Conservation (phyloP, 2,329 filamentous ascomycete species). For the Colletotrichum melonis region DNA sequence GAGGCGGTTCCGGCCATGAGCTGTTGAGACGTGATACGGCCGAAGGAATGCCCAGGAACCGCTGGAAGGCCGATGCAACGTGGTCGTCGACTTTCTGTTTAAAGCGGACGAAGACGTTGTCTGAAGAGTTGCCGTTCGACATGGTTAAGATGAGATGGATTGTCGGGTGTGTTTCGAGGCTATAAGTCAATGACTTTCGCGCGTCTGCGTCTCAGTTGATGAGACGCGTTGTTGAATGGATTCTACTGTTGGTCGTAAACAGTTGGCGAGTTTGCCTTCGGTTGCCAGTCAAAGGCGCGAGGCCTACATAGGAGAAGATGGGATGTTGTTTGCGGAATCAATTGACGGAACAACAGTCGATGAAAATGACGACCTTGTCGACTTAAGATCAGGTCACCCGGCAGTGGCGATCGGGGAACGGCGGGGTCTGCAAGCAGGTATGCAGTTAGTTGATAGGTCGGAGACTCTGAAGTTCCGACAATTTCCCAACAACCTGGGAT, state of each 20-base stretch:
- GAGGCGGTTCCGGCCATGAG: slow-evolving; percentile 25
- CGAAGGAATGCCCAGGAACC: slow-evolving; percentile 41
- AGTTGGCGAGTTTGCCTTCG: slow-evolving; percentile 27
- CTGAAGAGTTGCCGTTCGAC: slow-evolving; percentile 29
- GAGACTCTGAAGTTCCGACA: slow-evolving; percentile 29
- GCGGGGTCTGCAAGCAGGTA: slow-evolving; percentile 10
- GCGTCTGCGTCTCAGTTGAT: slow-evolving; percentile 27
- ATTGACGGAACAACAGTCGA: neutral
- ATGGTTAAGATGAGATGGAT: slow-evolving; percentile 10
- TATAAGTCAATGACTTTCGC: neutral
- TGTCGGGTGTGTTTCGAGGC: neutral
- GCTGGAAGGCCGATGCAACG: slow-evolving; percentile 44
- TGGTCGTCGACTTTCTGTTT: slow-evolving; percentile 53
- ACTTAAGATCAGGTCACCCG: slow-evolving; percentile 16
- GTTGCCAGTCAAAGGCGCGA: slow-evolving; percentile 20
- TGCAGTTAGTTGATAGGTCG: slow-evolving; percentile 5
- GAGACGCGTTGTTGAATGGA: neutral
- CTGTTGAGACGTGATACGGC: slow-evolving; percentile 41
- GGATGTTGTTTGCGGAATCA: neutral
- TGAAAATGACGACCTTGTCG: slow-evolving; percentile 15
- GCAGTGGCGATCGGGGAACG: slow-evolving; percentile 22
- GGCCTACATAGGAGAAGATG: slow-evolving; percentile 20
- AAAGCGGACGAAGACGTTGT: slow-evolving; percentile 53
- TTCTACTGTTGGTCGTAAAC: neutral
- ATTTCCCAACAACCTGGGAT: slow-evolving; percentile 17